Percentiles rank a stretch among this genome's conserved stretches.
Evolutionary conservation across 331 rosid genomes (phyloP).

Genomic region (Cydonia oblonga): DNA sequence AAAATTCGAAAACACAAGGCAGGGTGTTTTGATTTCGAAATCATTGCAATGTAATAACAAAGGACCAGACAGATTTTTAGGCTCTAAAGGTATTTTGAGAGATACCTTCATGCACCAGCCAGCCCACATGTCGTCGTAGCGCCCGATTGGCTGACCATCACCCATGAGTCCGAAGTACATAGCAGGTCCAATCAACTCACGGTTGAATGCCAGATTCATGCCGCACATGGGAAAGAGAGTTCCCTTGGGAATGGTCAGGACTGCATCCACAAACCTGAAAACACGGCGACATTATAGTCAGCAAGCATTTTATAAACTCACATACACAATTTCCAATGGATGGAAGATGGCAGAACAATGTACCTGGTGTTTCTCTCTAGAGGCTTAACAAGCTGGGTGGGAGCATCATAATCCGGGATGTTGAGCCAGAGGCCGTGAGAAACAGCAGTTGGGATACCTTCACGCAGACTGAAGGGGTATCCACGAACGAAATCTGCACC

Average conservation of each 20-base stretch:
- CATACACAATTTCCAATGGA: not conserved
- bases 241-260: slow-evolving; percentile 44
- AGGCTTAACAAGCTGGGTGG: slow-evolving; percentile 53
- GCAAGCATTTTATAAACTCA: not conserved
- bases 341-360: not conserved
- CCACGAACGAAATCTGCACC: slow-evolving; percentile 52
- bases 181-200: slow-evolving; percentile 43
- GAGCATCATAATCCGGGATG: slow-evolving; percentile 56
- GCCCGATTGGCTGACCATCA: slow-evolving; percentile 53
- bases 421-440: slow-evolving; percentile 55
- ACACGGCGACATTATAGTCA: not conserved
- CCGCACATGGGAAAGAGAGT: slow-evolving; percentile 56
- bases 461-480: slow-evolving; percentile 47
- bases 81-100: not conserved
- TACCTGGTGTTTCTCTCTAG: slow-evolving; percentile 41
- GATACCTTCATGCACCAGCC: slow-evolving; percentile 53
- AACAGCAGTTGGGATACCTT: slow-evolving; percentile 39
- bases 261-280: slow-evolving; percentile 46
- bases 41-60: not conserved
- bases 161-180: slow-evolving; percentile 59
- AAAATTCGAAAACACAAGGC: not conserved
- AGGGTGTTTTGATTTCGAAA: not conserved
- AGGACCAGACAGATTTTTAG: not conserved
- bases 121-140: slow-evolving; percentile 59
- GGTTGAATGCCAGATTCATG: slow-evolving; percentile 45